Evolutionary conservation across 306 rosid genomes (phyloP).

Genomic region (Rosa multiflora): DNA sequence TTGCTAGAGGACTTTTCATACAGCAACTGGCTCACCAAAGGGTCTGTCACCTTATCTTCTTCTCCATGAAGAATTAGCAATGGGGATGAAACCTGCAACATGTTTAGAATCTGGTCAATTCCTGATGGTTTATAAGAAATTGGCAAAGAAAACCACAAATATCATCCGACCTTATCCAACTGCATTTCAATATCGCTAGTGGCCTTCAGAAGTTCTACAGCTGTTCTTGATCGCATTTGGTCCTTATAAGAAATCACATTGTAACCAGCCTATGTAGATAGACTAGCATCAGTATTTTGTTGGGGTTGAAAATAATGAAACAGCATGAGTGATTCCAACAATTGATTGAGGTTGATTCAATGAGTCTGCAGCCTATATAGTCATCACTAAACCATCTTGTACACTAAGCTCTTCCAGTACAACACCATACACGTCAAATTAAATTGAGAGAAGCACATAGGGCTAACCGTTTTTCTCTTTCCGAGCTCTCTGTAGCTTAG

Average conservation of each 20-base stretch:
- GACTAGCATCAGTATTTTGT: constrained; percentile 5
- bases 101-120: not conserved
- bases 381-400: not conserved
- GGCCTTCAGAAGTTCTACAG: constrained; percentile 58
- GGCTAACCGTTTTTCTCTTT: constrained; percentile 68
- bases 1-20: constrained; percentile 59
- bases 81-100: constrained; percentile 63
- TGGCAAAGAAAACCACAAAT: not conserved
- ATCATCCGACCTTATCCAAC: constrained; percentile 49
- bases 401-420: not conserved
- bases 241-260: constrained; percentile 62
- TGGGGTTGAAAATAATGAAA: not conserved
- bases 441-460: constrained; percentile 6
- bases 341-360: not conserved
- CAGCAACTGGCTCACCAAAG: constrained; percentile 58
- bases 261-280: constrained; percentile 49
- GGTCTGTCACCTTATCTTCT: constrained; percentile 81
- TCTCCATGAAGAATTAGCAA: constrained; percentile 73
- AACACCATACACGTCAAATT: not conserved
- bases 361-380: not conserved
- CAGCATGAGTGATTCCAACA: not conserved
- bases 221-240: constrained; percentile 56
- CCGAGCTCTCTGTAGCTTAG: constrained; percentile 56
- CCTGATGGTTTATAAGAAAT: not conserved
- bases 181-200: constrained; percentile 57